phyloP scores from a whole-genome alignment of 106 monocot species.

The Dactylorhiza incarnata region DNA sequence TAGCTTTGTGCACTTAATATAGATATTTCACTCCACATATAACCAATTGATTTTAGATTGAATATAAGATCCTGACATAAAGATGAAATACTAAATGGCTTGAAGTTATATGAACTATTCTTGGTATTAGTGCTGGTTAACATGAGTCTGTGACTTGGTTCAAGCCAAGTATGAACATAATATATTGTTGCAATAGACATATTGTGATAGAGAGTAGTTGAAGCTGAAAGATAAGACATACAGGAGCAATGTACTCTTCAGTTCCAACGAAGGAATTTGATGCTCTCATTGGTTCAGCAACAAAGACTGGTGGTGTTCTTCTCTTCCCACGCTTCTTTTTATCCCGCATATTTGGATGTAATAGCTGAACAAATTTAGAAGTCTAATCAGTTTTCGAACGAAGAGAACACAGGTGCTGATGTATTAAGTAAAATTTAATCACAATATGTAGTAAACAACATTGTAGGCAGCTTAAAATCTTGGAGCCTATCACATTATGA shows the following conservation, averaged over 20 bases:
- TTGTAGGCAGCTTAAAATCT: not conserved
- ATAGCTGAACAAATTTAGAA: slow-evolving; percentile 38
- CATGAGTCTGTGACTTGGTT: not conserved
- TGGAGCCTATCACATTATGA: not conserved
- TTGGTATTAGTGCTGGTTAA: not conserved
- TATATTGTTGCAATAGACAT: not conserved
- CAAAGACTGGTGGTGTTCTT: slow-evolving; percentile 55
- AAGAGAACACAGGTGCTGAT: not conserved
- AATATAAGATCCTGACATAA: too few species aligned
- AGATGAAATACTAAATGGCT: not conserved
- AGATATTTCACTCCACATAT: too few species aligned
- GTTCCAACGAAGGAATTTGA: slow-evolving; percentile 99
- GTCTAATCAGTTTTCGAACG: not conserved
- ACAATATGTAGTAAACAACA: not conserved
- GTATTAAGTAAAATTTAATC: not conserved
- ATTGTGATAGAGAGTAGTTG: not conserved
- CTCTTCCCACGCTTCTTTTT: slow-evolving; percentile 51
- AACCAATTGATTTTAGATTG: too few species aligned
- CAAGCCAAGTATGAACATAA: not conserved
- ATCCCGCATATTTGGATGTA: slow-evolving; percentile 40
- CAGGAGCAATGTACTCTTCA: slow-evolving; percentile 98
- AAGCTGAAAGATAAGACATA: slow-evolving; percentile 22
- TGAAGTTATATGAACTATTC: not conserved
- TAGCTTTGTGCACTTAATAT: too few species aligned
- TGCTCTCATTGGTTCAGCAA: slow-evolving; percentile 96